Conservation (phyloP, 2,329 filamentous ascomycete species). For the Stemphylium vesicarium region DNA sequence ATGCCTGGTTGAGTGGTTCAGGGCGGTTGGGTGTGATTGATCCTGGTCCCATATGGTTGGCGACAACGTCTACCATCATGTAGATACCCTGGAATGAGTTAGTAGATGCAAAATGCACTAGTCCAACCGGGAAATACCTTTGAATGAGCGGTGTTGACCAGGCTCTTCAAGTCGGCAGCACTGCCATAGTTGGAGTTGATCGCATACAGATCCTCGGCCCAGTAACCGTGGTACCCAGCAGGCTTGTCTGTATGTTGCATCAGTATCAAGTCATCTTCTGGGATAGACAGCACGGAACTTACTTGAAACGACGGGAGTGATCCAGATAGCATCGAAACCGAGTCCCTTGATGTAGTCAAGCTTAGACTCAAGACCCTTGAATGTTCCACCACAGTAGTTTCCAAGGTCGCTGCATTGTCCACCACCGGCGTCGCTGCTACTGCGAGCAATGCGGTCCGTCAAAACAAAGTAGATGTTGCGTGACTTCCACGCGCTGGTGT, state of each 20-base stretch:
- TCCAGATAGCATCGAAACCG: slow-evolving; percentile 59
- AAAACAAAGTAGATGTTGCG: slow-evolving; percentile 47
- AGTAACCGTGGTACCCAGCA: slow-evolving; percentile 60
- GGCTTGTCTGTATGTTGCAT: slow-evolving; percentile 38
- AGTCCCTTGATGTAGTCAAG: slow-evolving; percentile 60
- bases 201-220: slow-evolving; percentile 55
- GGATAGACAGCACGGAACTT: slow-evolving; percentile 8
- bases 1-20: slow-evolving; percentile 34
- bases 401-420: slow-evolving; percentile 38
- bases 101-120: background rate
- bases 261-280: background rate
- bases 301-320: slow-evolving; percentile 49
- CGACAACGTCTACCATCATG: slow-evolving; percentile 60
- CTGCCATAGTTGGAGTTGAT: slow-evolving; percentile 59
- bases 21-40: slow-evolving; percentile 37
- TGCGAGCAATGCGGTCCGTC: slow-evolving; percentile 46
- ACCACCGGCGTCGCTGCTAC: slow-evolving; percentile 42
- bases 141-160: slow-evolving; percentile 55
- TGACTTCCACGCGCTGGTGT: slow-evolving; percentile 45
- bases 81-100: slow-evolving; percentile 45
- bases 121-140: slow-evolving; percentile 44
- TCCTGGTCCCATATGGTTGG: slow-evolving; percentile 53
- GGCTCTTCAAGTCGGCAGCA: slow-evolving; percentile 54
- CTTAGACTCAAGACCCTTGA: slow-evolving; percentile 55
- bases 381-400: slow-evolving; percentile 60